phyloP scores from a whole-genome alignment of 139 green algal genomes.

The Coccomyxa sp. region DNA sequence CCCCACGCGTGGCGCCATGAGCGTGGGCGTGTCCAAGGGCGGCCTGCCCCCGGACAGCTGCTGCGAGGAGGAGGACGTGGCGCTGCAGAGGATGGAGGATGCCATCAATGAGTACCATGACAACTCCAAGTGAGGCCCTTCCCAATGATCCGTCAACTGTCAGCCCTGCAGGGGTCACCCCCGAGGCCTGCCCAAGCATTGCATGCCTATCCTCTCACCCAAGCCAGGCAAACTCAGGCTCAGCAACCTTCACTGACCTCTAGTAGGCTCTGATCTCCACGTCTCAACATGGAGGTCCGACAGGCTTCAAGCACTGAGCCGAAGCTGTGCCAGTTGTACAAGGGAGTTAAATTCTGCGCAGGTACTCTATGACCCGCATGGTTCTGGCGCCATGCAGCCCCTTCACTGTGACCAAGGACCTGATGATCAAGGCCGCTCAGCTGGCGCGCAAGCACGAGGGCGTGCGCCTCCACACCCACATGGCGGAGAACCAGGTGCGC shows the following conservation, averaged over 20 bases:
- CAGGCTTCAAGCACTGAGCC: too few species aligned
- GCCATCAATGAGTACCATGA: constrained; percentile 63
- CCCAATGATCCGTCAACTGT: too few species aligned
- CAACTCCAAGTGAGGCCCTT: constrained; percentile 47
- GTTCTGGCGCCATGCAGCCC: constrained; percentile 50
- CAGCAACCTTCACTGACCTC: too few species aligned
- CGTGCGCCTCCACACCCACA: constrained; percentile 70
- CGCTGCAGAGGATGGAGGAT: constrained; percentile 50
- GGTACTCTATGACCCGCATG: constrained; percentile 58
- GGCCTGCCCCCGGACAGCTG: constrained; percentile 50
- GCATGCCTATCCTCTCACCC: too few species aligned
- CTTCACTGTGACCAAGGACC: constrained; percentile 54
- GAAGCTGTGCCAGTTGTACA: too few species aligned
- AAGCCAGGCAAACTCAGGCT: too few species aligned
- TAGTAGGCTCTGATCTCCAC: too few species aligned
- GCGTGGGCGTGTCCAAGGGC: constrained; percentile 35
- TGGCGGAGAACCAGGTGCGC: constrained; percentile 63
- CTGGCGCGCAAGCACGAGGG: constrained; percentile 43
- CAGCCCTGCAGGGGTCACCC: too few species aligned
- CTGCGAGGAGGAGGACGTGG: constrained; percentile 46
- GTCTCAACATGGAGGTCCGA: too few species aligned
- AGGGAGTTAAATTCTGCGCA: constrained; percentile 10
- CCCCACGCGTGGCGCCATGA: constrained; percentile 64
- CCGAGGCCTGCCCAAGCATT: too few species aligned
- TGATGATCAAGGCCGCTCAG: constrained; percentile 49